A percentile compares a stretch with the other conserved stretches of the same genome.
phyloP scores from a whole-genome alignment of 2,329 filamentous ascomycete species.

The Fusarium concolor region DNA sequence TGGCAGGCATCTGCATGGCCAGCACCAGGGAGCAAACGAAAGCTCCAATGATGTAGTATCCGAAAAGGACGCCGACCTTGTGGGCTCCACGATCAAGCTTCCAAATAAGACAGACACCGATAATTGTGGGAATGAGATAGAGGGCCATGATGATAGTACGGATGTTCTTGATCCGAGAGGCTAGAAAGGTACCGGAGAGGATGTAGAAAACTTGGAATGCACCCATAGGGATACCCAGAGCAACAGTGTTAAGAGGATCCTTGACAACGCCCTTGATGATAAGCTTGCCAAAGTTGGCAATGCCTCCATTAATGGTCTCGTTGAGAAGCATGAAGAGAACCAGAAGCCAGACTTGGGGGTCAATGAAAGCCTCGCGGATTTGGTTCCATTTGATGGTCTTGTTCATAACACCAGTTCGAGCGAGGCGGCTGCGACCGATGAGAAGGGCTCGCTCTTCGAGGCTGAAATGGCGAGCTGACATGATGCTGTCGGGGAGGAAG shows the following conservation, averaged over 20 bases:
- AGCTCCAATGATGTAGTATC: conserved; percentile 62
- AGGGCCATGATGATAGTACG: conserved; percentile 63
- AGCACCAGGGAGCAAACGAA: conserved; percentile 65
- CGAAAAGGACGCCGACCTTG: conserved; percentile 60
- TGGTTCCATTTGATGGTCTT: conserved; percentile 60
- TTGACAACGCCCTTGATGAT: conserved; percentile 61
- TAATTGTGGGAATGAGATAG: conserved; percentile 62
- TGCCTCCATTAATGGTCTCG: conserved; percentile 64
- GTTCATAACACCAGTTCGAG: conserved; percentile 61
- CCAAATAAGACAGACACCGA: conserved; percentile 62
- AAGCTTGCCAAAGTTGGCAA: conserved; percentile 65
- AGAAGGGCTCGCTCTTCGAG: conserved; percentile 55
- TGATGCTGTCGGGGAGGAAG: conserved; percentile 60
- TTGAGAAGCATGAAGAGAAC: conserved; percentile 67
- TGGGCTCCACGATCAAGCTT: conserved; percentile 54
- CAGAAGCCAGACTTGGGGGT: conserved; percentile 64
- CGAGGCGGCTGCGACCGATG: conserved; percentile 69
- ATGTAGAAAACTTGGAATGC: conserved; percentile 64
- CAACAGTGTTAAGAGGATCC: conserved; percentile 54
- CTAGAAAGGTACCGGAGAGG: conserved; percentile 62
- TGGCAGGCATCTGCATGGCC: conserved; percentile 63
- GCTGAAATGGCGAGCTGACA: conserved; percentile 47
- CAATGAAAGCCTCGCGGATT: conserved; percentile 60
- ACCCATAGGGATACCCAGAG: conserved; percentile 64
- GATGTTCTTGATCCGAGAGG: conserved; percentile 59